A percentile compares a stretch with the other conserved stretches of the same genome.
Evolutionary conservation across 768 basidiomycete species (phyloP).

Genomic region (Favolaschia claudopus): DNA sequence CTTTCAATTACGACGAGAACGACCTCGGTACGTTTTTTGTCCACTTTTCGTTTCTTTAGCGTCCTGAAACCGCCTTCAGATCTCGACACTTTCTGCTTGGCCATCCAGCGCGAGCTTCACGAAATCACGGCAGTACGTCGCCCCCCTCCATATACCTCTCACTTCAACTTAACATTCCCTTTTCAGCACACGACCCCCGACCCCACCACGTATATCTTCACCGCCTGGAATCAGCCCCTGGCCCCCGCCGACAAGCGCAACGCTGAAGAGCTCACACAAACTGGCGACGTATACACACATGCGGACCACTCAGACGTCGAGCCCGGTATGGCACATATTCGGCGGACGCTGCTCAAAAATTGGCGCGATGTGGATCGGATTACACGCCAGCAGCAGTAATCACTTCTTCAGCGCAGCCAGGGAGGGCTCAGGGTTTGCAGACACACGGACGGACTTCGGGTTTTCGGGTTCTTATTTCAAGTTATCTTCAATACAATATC

Average conservation of each 20-base stretch:
- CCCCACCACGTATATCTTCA: slow-evolving; percentile 62
- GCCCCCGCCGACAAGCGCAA: slow-evolving; percentile 67
- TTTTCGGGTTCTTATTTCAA: too few relatives aligned
- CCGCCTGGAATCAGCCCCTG: slow-evolving; percentile 71
- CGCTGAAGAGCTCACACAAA: slow-evolving; percentile 58
- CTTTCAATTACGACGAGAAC: slow-evolving; percentile 73
- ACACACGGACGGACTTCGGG: too few relatives aligned
- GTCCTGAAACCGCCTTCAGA: slow-evolving; percentile 41
- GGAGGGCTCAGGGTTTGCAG: too few relatives aligned
- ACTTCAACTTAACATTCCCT: slow-evolving; percentile 18
- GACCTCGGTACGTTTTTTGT: slow-evolving; percentile 57
- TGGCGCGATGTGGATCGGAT: slow-evolving; percentile 51
- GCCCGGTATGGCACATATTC: slow-evolving; percentile 45
- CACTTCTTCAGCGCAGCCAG: too few relatives aligned
- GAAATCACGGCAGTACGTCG: slow-evolving; percentile 72
- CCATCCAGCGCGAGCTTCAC: slow-evolving; percentile 72
- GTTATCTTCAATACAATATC: too few relatives aligned
- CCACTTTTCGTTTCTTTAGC: neutral
- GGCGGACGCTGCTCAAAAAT: slow-evolving; percentile 47
- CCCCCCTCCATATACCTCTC: slow-evolving; percentile 2
- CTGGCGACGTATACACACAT: slow-evolving; percentile 44
- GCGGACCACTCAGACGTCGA: slow-evolving; percentile 35
- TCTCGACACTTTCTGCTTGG: slow-evolving; percentile 72
- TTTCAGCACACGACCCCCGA: slow-evolving; percentile 61
- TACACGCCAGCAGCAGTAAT: slow-evolving; percentile 36